Evolutionary conservation across 192 early-diverging fungal species (phyloP).

Genomic region (Podila epigama): DNA sequence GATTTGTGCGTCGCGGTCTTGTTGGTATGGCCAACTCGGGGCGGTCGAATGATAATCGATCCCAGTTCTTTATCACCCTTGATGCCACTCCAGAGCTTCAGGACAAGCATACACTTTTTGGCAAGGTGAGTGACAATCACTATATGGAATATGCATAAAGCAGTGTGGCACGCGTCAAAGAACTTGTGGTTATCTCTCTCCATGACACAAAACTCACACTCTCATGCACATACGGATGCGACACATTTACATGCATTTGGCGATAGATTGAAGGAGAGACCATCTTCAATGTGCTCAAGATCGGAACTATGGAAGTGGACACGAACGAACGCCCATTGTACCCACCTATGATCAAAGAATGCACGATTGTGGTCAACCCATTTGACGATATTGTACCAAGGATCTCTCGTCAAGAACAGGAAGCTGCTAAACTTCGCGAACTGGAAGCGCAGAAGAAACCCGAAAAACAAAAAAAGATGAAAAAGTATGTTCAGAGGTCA

Average conservation of each 20-base stretch:
- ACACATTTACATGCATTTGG: not conserved
- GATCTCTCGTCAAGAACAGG: constrained; percentile 50
- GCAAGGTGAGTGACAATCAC: constrained; percentile 60
- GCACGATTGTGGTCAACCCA: constrained; percentile 83
- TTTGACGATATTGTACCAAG: constrained; percentile 92
- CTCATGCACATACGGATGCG: not conserved
- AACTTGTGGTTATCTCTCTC: no score
- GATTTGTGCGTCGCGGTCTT: constrained; percentile 88
- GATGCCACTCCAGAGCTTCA: constrained; percentile 84
- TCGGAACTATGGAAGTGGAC: constrained; percentile 83
- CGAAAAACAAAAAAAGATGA: constrained; percentile 62
- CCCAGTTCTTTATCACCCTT: constrained; percentile 97
- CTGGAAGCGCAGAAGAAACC: constrained; percentile 49
- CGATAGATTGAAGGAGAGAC: constrained; percentile 85
- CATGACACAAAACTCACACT: no score
- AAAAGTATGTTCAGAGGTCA: constrained; percentile 57
- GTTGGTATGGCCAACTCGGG: constrained; percentile 92
- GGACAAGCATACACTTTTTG: constrained; percentile 93
- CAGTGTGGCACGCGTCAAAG: not conserved
- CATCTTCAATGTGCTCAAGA: constrained; percentile 88
- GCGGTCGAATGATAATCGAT: constrained; percentile 74
- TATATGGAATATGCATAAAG: not conserved
- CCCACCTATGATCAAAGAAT: constrained; percentile 69
- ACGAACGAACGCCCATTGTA: constrained; percentile 81
- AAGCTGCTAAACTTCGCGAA: constrained; percentile 18